Evolutionary conservation across 2,329 filamentous ascomycete species (phyloP).

Genomic region (Xylaria sp.): DNA sequence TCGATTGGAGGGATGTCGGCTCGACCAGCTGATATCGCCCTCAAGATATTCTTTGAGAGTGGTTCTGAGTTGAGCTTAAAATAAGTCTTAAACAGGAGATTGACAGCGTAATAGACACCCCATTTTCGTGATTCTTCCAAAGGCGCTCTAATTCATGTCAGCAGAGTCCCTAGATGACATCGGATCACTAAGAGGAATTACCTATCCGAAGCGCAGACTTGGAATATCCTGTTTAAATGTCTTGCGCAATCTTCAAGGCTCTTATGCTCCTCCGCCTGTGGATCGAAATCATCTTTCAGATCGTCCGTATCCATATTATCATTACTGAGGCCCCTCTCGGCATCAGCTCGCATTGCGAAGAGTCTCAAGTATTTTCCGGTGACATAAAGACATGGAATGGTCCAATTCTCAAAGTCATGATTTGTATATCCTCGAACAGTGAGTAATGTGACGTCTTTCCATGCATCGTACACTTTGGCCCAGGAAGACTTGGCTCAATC

Average conservation of each 20-base stretch:
- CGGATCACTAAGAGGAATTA: slow-evolving; percentile 55
- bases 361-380: slow-evolving; percentile 86
- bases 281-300: slow-evolving; percentile 85
- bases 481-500: slow-evolving; percentile 66
- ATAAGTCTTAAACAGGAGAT: slow-evolving; percentile 97
- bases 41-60: slow-evolving; percentile 90
- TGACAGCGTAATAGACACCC: slow-evolving; percentile 96
- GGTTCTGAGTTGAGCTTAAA: slow-evolving; percentile 93
- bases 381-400: slow-evolving; percentile 88
- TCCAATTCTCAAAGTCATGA: slow-evolving; percentile 85
- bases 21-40: slow-evolving; percentile 79
- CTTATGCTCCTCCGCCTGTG: slow-evolving; percentile 79
- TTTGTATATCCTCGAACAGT: slow-evolving; percentile 85
- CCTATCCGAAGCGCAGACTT: slow-evolving; percentile 89
- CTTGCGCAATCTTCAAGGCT: slow-evolving; percentile 92
- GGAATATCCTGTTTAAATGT: slow-evolving; percentile 91
- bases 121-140: slow-evolving; percentile 94
- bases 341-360: slow-evolving; percentile 92
- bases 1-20: slow-evolving; percentile 84
- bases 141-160: slow-evolving; percentile 69
- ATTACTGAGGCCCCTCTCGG: slow-evolving; percentile 63
- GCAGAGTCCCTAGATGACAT: slow-evolving; percentile 11
- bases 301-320: slow-evolving; percentile 54
- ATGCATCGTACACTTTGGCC: slow-evolving; percentile 85
- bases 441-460: slow-evolving; percentile 84